Conservation (phyloP, 345 rosid species). For the Lumnitzera racemosa region DNA sequence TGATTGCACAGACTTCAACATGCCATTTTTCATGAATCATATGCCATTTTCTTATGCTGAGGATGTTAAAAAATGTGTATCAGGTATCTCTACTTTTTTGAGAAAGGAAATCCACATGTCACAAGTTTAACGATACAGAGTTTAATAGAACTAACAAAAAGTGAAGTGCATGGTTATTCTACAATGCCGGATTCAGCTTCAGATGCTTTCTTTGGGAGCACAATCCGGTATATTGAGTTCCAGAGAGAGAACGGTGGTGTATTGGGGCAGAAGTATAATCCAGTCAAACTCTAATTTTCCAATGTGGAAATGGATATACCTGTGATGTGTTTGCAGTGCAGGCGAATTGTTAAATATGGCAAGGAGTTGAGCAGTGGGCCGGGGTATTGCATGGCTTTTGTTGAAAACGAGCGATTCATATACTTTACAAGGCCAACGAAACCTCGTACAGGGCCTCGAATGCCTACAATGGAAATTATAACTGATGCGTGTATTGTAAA, state of each 20-base stretch:
- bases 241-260: constrained; percentile 78
- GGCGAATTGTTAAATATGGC: background rate
- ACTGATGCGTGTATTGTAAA: too few species aligned
- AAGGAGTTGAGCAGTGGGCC: background rate
- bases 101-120: constrained; percentile 72
- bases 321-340: background rate
- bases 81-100: constrained; percentile 76
- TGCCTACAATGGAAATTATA: too few species aligned
- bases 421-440: background rate
- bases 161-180: constrained; percentile 65
- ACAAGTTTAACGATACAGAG: constrained; percentile 54
- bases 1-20: background rate
- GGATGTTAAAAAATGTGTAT: background rate
- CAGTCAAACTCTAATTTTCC: constrained; percentile 36
- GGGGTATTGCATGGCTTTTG: background rate
- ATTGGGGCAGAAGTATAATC: constrained; percentile 59
- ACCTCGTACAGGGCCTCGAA: too few species aligned
- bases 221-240: constrained; percentile 58
- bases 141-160: constrained; percentile 58
- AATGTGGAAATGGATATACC: background rate
- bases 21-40: background rate
- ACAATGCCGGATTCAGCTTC: constrained; percentile 38
- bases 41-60: background rate
- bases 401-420: background rate
- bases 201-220: constrained; percentile 59